Evolutionary conservation across 1,139 yeast species (phyloP), one percentile per base, ranked within the genome.

Genomic region (Pneumocystis jirovecii): DNA sequence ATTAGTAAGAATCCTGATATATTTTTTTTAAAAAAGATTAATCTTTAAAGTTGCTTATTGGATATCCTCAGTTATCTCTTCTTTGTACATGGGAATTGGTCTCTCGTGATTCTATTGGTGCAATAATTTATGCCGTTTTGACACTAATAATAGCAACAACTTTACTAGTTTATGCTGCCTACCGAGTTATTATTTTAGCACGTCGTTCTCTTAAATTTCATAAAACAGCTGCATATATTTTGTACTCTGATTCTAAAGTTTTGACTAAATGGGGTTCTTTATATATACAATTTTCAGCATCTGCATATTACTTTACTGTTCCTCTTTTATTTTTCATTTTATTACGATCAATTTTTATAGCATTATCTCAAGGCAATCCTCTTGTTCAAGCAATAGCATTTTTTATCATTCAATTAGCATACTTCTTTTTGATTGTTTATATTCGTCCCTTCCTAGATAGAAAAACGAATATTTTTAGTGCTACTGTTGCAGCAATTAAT

Each of bases 391-490:
- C 96, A 0, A 81, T 89, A 68, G 80, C 89, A 64, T 81, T 91
- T 10, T 87, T 91, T 72, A 83, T 80, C 19, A 79, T 89, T 69
- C 98, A 93, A 75, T 78, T 91, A 68, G 71, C 81, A 29, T 89
- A 86, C 75, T 82, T 87, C 70, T 81, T 81, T 42, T 79, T 79
- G 0, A 72, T 90, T 45, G 85, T 91, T 72, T 81, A 83, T 80
- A 78, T 82, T 68, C 84, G 93, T 75, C 98, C 98, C 4, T 93
- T 83, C 74, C 85, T 95, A 93, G 97, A 93, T 78, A 90, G 87
- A 76, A 83, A 95, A 76, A 91, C 97, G 35, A 93, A 95, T 73
- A 86, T 85, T 39, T 88, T 91, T 81, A 93, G 91, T 76, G 91
- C 93, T 71, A 82, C 88, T 64, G 89, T 93, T 72, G 83, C 88